A percentile compares a stretch with the other conserved stretches of the same genome.
phyloP scores from a whole-genome alignment of 768 basidiomycete species.

The Pisolithus marmoratus region DNA sequence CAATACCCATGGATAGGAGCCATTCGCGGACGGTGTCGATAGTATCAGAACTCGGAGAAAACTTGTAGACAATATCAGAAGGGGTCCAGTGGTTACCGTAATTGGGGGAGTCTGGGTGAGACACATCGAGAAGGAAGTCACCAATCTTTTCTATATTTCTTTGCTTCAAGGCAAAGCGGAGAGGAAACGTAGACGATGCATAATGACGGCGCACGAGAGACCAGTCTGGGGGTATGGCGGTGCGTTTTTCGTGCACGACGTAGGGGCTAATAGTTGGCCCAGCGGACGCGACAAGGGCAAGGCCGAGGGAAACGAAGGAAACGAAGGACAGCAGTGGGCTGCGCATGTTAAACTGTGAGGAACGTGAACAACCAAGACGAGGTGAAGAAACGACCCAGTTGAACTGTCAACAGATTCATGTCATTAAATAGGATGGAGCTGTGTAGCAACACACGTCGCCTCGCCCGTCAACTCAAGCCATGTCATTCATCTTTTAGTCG shows the following conservation, averaged over 20 bases:
- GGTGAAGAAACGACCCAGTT: neutral
- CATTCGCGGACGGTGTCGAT: conserved; percentile 35
- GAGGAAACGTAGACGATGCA: conserved; percentile 30
- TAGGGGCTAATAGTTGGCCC: conserved; percentile 32
- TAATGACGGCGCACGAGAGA: conserved; percentile 22
- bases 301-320: conserved; percentile 3
- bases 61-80: conserved; percentile 33
- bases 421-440: no score
- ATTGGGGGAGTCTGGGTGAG: conserved; percentile 37
- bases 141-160: conserved; percentile 36
- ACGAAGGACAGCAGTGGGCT: neutral
- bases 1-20: conserved; percentile 34
- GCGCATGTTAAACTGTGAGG: neutral
- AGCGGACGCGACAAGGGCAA: conserved; percentile 2
- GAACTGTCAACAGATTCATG: no score
- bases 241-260: conserved; percentile 37
- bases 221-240: conserved; percentile 37
- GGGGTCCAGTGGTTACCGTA: conserved; percentile 46
- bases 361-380: neutral
- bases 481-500: no score
- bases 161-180: conserved; percentile 43
- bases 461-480: no score
- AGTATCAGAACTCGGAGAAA: conserved; percentile 35
- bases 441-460: no score
- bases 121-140: conserved; percentile 36